Conservation (phyloP, 2,329 filamentous ascomycete species). For the Neospermospora avenae region DNA sequence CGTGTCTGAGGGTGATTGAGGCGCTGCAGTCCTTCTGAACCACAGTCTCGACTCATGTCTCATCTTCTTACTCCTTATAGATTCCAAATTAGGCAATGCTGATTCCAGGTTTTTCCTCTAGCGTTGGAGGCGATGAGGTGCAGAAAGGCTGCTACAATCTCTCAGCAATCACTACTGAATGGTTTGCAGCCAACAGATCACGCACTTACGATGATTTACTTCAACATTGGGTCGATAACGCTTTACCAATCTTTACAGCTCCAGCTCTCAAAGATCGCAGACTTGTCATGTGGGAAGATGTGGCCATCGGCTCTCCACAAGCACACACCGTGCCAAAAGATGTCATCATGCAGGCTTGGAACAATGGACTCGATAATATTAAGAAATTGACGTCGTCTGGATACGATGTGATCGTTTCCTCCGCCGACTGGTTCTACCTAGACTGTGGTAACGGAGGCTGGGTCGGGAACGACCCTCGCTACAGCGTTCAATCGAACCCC, state of each 20-base stretch:
- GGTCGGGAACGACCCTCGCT: conserved; percentile 58
- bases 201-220: conserved; percentile 66
- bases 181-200: conserved; percentile 71
- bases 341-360: conserved; percentile 76
- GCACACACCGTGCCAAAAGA: conserved; percentile 57
- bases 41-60: no score
- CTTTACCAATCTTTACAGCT: conserved; percentile 61
- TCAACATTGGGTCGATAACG: conserved; percentile 62
- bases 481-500: conserved; percentile 52
- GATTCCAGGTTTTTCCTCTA: no score
- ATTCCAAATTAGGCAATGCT: no score
- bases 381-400: conserved; percentile 58
- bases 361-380: conserved; percentile 57
- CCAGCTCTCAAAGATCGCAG: conserved; percentile 56
- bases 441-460: conserved; percentile 78
- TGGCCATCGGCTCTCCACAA: conserved; percentile 60
- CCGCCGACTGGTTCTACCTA: conserved; percentile 77
- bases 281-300: conserved; percentile 80
- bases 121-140: conserved; percentile 77
- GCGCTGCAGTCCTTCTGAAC: no score
- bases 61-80: no score
- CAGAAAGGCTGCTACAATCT: conserved; percentile 57
- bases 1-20: no score
- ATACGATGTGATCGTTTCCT: conserved; percentile 68
- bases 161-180: conserved; percentile 46